A percentile compares a stretch with the other conserved stretches of the same genome.
Evolutionary conservation across 805 yeast species (phyloP).

Genomic region (Wickerhamiella sergipiensis): DNA sequence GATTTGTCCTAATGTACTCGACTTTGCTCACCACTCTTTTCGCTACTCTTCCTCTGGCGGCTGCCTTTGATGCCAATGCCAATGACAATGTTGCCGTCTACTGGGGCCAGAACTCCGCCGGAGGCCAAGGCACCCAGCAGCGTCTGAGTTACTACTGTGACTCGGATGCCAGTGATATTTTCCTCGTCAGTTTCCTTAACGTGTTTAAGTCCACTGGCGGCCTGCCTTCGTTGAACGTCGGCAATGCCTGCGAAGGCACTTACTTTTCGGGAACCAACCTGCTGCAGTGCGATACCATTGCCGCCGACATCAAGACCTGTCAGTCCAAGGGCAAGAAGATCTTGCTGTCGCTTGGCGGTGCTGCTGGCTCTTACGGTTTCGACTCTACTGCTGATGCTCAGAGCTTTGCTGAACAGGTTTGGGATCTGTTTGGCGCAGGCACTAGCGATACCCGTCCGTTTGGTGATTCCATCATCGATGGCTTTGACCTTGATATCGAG

Average conservation of each 20-base stretch:
- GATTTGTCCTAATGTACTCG: not conserved
- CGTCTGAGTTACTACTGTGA: slow-evolving; percentile 46
- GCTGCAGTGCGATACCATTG: slow-evolving; percentile 34
- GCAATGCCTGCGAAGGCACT: slow-evolving; percentile 32
- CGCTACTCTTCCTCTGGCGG: slow-evolving; percentile 2
- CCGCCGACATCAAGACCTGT: slow-evolving; percentile 53
- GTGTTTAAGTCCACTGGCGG: slow-evolving; percentile 34
- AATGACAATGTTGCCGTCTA: slow-evolving; percentile 55
- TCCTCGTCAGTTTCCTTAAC: slow-evolving; percentile 52
- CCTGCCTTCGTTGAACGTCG: slow-evolving; percentile 38
- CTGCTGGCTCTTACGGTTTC: slow-evolving; percentile 40
- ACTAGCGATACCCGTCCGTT: slow-evolving; percentile 27
- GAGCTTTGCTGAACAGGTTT: slow-evolving; percentile 29
- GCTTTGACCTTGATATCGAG: slow-evolving; percentile 55
- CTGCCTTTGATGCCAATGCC: slow-evolving; percentile 18
- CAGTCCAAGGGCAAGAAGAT: slow-evolving; percentile 61
- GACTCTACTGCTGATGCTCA: slow-evolving; percentile 33
- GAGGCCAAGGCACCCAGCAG: slow-evolving; percentile 28
- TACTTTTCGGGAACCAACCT: slow-evolving; percentile 26
- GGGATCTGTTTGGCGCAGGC: slow-evolving; percentile 40
- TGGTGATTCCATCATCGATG: slow-evolving; percentile 46
- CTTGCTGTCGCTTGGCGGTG: slow-evolving; percentile 50
- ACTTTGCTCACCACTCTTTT: slow-evolving; percentile 2
- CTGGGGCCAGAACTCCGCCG: slow-evolving; percentile 81
- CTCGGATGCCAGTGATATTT: slow-evolving; percentile 49